Evolutionary conservation across 441 rosid genomes (phyloP).

Genomic region (Adansonia gregorii): DNA sequence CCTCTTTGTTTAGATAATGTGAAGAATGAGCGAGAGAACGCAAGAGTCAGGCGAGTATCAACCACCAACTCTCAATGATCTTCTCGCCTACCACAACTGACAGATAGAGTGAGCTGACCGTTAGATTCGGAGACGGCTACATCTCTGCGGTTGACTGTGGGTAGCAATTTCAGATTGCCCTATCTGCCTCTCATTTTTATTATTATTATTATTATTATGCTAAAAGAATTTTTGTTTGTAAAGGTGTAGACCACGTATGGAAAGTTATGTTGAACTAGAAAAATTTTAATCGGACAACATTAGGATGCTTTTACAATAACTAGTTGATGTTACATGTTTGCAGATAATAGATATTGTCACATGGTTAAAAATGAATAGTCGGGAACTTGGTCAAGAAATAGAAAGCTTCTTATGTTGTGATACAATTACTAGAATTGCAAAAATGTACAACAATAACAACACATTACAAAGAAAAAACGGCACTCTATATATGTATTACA

Average conservation of each 20-base stretch:
- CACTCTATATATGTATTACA: no score
- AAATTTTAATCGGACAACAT: no score
- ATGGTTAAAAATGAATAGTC: no score
- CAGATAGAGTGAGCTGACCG: constrained; percentile 49
- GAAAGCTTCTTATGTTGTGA: constrained; percentile 24
- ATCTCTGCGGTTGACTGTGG: constrained; percentile 39
- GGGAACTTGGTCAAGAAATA: neutral
- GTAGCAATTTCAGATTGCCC: constrained; percentile 20
- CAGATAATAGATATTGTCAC: no score
- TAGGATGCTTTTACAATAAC: no score
- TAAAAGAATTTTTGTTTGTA: neutral
- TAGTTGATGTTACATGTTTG: no score
- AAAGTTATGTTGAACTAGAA: no score
- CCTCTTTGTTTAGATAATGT: neutral
- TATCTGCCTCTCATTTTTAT: neutral
- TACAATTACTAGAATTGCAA: constrained; percentile 5
- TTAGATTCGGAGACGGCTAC: constrained; percentile 43
- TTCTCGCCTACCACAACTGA: constrained; percentile 28
- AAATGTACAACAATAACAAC: constrained; percentile 18
- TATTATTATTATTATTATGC: neutral
- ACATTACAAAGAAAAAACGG: no score
- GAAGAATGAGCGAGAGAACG: neutral
- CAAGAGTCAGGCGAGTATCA: neutral
- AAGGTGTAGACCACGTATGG: neutral
- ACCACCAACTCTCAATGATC: constrained; percentile 35